phyloP scores from a whole-genome alignment of 441 rosid species.

The Sinapis alba region DNA sequence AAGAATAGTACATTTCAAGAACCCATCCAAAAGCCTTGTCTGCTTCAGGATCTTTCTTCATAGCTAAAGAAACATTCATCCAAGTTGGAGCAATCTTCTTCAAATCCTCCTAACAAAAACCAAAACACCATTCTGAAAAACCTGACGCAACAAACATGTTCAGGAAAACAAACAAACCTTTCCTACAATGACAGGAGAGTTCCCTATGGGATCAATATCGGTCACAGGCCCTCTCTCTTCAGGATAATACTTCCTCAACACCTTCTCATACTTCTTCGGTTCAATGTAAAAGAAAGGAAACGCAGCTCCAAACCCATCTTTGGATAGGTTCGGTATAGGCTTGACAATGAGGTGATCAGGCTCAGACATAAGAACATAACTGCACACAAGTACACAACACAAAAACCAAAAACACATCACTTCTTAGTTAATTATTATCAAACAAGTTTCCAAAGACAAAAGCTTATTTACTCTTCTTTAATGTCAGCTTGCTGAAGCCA shows the following conservation, averaged over 20 bases:
- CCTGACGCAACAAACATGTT: neutral
- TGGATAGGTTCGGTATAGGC: conserved; percentile 93
- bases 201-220: conserved; percentile 84
- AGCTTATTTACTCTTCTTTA: conserved; percentile 72
- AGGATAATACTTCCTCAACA: conserved; percentile 79
- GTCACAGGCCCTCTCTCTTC: conserved; percentile 82
- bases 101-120: conserved; percentile 63
- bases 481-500: conserved; percentile 92
- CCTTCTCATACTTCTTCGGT: conserved; percentile 79
- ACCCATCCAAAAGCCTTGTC: conserved; percentile 99
- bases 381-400: conserved; percentile 38
- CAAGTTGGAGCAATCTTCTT: conserved; percentile 94
- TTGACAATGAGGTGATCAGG: conserved; percentile 93
- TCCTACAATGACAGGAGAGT: conserved; percentile 91
- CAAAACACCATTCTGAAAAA: conserved; percentile 6
- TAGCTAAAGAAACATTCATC: conserved; percentile 98
- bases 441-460: neutral
- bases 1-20: conserved; percentile 77
- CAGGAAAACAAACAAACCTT: conserved; percentile 51
- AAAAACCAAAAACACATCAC: conserved; percentile 12
- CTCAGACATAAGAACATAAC: conserved; percentile 93
- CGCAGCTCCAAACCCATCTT: conserved; percentile 84
- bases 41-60: conserved; percentile 95
- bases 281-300: conserved; percentile 97
- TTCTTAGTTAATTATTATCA: neutral